A percentile compares a stretch with the other conserved stretches of the same genome.
Conservation (phyloP, 345 rosid genomes). For the Gossypium stocksii region DNA sequence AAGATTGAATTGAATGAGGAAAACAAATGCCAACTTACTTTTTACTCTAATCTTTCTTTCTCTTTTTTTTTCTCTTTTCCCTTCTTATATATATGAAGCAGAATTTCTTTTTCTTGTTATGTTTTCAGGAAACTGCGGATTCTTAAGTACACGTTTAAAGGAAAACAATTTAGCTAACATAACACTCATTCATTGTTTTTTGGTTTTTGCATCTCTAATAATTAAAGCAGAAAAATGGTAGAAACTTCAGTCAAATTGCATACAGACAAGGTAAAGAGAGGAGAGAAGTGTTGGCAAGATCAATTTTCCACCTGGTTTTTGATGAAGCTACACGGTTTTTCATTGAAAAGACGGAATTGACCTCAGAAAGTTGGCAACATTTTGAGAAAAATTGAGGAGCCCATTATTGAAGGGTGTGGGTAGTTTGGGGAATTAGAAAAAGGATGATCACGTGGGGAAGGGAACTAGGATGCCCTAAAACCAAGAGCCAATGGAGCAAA, state of each 20-base stretch:
- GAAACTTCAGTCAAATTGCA: background rate
- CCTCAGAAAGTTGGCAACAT: background rate
- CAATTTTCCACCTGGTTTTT: background rate
- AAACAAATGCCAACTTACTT: slow-evolving; percentile 6
- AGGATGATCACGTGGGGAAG: background rate
- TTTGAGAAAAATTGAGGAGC: background rate
- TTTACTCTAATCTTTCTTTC: background rate
- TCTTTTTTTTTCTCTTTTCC: background rate
- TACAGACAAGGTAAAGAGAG: background rate
- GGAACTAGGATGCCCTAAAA: background rate
- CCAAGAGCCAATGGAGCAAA: background rate
- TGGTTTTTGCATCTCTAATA: background rate
- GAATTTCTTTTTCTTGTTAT: background rate
- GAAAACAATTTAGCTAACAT: background rate
- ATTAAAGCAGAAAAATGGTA: background rate
- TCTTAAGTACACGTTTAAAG: background rate
- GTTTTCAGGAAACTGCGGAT: background rate
- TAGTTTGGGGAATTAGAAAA: slow-evolving; percentile 1
- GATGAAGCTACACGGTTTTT: background rate
- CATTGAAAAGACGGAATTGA: background rate
- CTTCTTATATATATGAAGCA: background rate
- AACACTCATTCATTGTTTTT: background rate
- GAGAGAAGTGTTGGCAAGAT: background rate
- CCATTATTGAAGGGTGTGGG: slow-evolving; percentile 3
- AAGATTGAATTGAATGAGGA: background rate